A percentile compares a stretch with the other conserved stretches of the same genome.
Evolutionary conservation across 306 rosid species (phyloP).

Genomic region (Cucurbita moschata): DNA sequence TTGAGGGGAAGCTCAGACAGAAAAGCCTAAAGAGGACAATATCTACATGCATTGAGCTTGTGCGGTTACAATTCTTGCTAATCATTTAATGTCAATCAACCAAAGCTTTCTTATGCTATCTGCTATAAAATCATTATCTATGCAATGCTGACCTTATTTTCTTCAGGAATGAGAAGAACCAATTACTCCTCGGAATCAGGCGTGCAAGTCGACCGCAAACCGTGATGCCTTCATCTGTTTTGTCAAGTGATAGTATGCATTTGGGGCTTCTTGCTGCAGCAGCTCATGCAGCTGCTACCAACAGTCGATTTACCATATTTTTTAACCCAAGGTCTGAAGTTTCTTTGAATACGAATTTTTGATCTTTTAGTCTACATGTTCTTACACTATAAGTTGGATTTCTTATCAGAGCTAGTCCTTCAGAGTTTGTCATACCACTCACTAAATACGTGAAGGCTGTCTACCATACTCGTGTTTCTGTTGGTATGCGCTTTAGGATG

Average conservation of each 20-base stretch:
- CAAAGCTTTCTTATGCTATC: background rate
- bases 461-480: constrained; percentile 92
- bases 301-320: constrained; percentile 89
- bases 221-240: constrained; percentile 94
- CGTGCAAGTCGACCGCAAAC: constrained; percentile 92
- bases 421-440: constrained; percentile 91
- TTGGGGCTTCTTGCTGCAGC: constrained; percentile 99
- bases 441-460: constrained; percentile 83
- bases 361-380: background rate
- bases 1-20: too few species aligned
- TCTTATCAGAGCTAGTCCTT: constrained; percentile 76
- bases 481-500: constrained; percentile 98
- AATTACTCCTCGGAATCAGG: constrained; percentile 82
- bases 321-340: constrained; percentile 74
- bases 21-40: too few species aligned
- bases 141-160: background rate
- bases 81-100: background rate
- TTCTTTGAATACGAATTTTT: background rate
- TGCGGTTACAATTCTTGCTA: too few species aligned
- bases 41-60: too few species aligned
- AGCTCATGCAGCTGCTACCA: constrained; percentile 97
- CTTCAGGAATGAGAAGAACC: constrained; percentile 88
- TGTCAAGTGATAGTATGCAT: constrained; percentile 99
- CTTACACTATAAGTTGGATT: background rate
- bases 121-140: background rate